Evolutionary conservation across 768 basidiomycete genomes (phyloP).

Genomic region (Agaricus subrufescens): DNA sequence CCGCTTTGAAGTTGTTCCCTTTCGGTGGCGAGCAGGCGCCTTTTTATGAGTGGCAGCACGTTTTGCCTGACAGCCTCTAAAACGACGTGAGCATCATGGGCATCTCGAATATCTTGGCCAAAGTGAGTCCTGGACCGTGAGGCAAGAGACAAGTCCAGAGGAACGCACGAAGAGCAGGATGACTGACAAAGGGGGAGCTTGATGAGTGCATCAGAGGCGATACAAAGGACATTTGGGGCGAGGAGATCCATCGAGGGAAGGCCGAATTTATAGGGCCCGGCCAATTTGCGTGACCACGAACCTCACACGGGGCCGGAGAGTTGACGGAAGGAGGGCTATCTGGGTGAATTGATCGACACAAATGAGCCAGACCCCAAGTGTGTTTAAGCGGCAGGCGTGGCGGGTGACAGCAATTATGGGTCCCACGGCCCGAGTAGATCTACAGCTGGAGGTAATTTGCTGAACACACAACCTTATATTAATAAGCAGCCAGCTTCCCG

Average conservation of each 20-base stretch:
- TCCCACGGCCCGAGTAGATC: conserved; percentile 8
- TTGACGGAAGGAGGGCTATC: conserved; percentile 26
- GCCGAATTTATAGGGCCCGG: conserved; percentile 20
- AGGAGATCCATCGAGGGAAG: conserved; percentile 2
- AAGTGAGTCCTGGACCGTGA: conserved; percentile 4
- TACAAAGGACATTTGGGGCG: conserved; percentile 3
- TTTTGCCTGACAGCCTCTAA: conserved; percentile 73
- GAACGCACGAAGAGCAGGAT: conserved; percentile 43
- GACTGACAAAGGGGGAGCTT: conserved; percentile 34
- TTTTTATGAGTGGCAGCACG: conserved; percentile 64
- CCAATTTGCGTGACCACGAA: conserved; percentile 19
- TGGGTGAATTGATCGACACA: conserved; percentile 4
- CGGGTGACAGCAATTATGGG: conserved; percentile 11
- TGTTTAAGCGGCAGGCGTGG: conserved; percentile 11
- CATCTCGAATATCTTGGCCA: conserved; percentile 64
- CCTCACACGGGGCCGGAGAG: conserved; percentile 31
- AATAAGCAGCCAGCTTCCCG: no score
- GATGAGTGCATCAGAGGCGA: conserved; percentile 12
- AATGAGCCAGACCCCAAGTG: neutral
- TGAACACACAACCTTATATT: no score
- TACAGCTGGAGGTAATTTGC: neutral
- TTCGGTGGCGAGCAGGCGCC: conserved; percentile 65
- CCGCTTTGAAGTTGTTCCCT: conserved; percentile 67
- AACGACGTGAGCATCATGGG: conserved; percentile 72
- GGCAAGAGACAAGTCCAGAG: neutral